These are phyloP conservation scores for Alternaria dauci DNA, from an alignment of 2,329 filamentous ascomycete species.

Conservation along the genomic window DNA sequence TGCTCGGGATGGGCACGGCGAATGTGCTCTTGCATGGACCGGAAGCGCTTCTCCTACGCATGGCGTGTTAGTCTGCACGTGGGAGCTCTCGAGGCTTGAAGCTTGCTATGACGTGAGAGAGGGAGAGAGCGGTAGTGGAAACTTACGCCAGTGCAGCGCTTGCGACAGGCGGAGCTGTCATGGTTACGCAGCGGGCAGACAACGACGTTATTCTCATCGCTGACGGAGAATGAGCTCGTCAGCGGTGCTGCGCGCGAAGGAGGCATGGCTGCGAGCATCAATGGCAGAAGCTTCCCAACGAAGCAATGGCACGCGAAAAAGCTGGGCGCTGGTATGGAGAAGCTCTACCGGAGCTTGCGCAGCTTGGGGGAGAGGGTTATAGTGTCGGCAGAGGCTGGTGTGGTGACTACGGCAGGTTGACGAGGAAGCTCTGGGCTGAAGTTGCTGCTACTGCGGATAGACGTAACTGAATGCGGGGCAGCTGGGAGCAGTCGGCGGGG, in stretches of 20 bases:
- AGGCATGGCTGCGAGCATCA: conserved; percentile 74
- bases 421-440: conserved; percentile 14
- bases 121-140: conserved; percentile 20
- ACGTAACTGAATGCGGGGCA: conserved; percentile 21
- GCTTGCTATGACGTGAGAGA: conserved; percentile 14
- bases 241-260: conserved; percentile 78
- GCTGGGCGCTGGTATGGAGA: conserved; percentile 2
- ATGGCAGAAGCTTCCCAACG: conserved; percentile 24
- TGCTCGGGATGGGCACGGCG: conserved; percentile 95
- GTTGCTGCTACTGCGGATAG: conserved; percentile 19
- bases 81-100: conserved; percentile 7
- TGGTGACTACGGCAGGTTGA: conserved; percentile 9
- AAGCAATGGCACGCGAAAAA: conserved; percentile 14
- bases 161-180: conserved; percentile 95
- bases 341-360: conserved; percentile 13
- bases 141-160: conserved; percentile 98
- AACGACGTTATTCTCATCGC: conserved; percentile 93
- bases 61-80: conserved; percentile 40
- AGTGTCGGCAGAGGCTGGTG: conserved; percentile 4
- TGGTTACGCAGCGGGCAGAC: conserved; percentile 95
- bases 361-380: conserved; percentile 7
- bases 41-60: conserved; percentile 86
- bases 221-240: conserved; percentile 89
- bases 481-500: conserved; percentile 16
- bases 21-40: conserved; percentile 99